These are phyloP conservation scores for Geotrichum fermentans DNA, from an alignment of 1,139 yeast species.

Conservation along the genomic window DNA sequence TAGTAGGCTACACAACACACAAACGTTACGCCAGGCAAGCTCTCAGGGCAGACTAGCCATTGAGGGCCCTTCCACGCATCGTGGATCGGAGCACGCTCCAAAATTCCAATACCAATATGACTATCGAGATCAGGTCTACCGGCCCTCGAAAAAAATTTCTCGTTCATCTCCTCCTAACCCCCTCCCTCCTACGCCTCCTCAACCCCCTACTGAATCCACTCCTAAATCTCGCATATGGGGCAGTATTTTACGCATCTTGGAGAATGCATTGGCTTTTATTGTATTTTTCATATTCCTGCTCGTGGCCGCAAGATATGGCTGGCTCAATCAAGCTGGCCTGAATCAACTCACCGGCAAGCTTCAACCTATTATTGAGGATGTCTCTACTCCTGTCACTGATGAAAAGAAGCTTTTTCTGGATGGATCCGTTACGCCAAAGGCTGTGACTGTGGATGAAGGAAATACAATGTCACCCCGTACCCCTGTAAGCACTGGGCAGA, in stretches of 20 bases:
- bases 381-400: neutral
- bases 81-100: neutral
- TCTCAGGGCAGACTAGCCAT: constrained; percentile 15
- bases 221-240: constrained; percentile 26
- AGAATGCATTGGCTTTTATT: constrained; percentile 47
- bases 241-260: constrained; percentile 39
- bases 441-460: neutral
- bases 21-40: neutral
- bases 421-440: constrained; percentile 1
- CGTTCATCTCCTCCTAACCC: constrained; percentile 22
- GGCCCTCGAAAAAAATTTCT: constrained; percentile 17
- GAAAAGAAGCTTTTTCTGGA: neutral
- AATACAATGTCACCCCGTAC: neutral
- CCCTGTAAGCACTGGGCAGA: neutral
- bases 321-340: constrained; percentile 38
- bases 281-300: constrained; percentile 37
- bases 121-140: constrained; percentile 1
- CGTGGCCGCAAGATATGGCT: constrained; percentile 40
- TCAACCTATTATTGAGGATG: neutral
- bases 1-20: constrained; percentile 23
- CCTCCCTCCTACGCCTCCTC: constrained; percentile 23
- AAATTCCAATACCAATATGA: constrained; percentile 13
- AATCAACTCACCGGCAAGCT: constrained; percentile 7
- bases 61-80: constrained; percentile 16
- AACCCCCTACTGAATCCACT: constrained; percentile 20